A percentile compares a stretch with the other conserved stretches of the same genome.
Evolutionary conservation across 2,329 filamentous ascomycete genomes (phyloP).

Genomic region (Mycosphaerella sp.): DNA sequence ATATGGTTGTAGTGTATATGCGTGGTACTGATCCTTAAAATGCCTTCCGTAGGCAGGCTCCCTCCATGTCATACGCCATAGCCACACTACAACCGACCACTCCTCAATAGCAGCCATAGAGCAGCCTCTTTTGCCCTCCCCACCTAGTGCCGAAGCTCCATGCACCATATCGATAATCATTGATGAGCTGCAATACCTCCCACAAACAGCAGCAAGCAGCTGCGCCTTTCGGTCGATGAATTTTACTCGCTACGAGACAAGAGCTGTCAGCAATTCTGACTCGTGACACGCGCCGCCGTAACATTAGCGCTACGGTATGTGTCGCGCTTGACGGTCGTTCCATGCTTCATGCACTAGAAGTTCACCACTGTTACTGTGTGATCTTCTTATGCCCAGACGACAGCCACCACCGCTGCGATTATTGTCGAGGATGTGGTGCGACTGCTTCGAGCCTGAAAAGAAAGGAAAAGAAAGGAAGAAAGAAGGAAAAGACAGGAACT

Average conservation of each 20-base stretch:
- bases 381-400: constrained; percentile 6
- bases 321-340: background rate
- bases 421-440: background rate
- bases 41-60: too few relatives aligned
- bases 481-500: constrained; percentile 35
- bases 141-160: background rate
- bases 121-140: background rate
- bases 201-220: background rate
- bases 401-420: background rate
- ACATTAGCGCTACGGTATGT: background rate
- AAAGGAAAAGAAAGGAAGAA: constrained; percentile 25
- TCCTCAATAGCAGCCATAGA: background rate
- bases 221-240: background rate
- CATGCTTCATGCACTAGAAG: constrained; percentile 11
- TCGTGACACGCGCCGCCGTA: background rate
- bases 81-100: background rate
- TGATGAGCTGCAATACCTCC: background rate
- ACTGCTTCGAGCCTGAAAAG: background rate
- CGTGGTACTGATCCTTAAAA: too few relatives aligned
- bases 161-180: background rate
- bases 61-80: too few relatives aligned
- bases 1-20: too few relatives aligned
- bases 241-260: background rate
- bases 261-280: background rate
- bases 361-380: constrained; percentile 13